Conservation (phyloP, 139 green algal genomes). For the Pleodorina starrii region DNA sequence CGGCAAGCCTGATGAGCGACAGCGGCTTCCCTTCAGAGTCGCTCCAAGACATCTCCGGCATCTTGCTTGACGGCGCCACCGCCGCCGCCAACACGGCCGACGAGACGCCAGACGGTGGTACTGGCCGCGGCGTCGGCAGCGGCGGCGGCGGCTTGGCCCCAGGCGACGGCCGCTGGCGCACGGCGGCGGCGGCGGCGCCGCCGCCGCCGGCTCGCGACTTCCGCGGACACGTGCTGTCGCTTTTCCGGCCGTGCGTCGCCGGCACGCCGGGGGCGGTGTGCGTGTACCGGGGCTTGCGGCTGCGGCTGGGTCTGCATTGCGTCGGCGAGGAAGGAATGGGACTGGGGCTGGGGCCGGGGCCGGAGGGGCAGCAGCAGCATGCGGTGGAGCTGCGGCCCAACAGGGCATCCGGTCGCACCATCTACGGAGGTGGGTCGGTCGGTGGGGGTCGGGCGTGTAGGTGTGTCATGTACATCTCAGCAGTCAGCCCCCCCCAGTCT, state of each 20-base stretch:
- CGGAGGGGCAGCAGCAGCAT: too few relatives aligned
- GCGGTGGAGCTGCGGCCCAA: neutral
- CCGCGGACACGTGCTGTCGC: neutral
- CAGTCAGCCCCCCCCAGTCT: too few relatives aligned
- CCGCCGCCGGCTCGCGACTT: neutral
- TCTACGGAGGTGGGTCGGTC: constrained; percentile 34
- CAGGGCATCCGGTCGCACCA: constrained; percentile 4
- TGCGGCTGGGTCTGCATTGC: constrained; percentile 30
- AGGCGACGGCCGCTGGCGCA: neutral
- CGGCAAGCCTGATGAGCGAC: too few relatives aligned
- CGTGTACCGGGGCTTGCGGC: constrained; percentile 21
- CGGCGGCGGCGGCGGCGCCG: neutral
- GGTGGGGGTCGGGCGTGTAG: too few relatives aligned
- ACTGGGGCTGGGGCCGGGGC: too few relatives aligned
- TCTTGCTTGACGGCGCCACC: too few relatives aligned
- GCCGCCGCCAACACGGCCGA: too few relatives aligned
- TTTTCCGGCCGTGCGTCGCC: neutral
- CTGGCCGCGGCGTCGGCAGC: neutral
- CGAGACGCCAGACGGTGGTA: too few relatives aligned
- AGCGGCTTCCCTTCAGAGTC: too few relatives aligned
- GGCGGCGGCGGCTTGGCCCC: neutral
- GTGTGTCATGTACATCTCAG: too few relatives aligned
- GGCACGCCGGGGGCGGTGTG: neutral
- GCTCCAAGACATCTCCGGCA: too few relatives aligned
- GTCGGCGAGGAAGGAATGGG: neutral